Evolutionary conservation across 768 basidiomycete genomes (phyloP), one percentile per base, ranked within the genome.

Genomic region (Amanita phalloides): DNA sequence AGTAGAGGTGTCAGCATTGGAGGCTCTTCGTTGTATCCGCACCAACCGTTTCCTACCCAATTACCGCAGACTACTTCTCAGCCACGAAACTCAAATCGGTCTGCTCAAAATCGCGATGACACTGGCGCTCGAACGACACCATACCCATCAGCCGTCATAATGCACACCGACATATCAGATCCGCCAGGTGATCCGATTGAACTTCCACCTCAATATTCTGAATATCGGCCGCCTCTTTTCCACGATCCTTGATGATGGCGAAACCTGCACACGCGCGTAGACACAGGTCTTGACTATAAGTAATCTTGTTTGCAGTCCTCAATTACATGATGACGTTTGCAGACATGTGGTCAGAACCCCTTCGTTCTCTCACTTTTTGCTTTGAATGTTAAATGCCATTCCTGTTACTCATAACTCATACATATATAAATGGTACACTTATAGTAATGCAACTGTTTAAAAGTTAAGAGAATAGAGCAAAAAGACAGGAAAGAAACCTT

Each of bases 161-260:
- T 62, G n/a, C 65, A 66, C 25, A 61, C 59, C 7, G 65, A 66
- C 55, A 63, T 65, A 36, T 58, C 60, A 32, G 66, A 64, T 32
- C 28, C 53, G 8, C 45, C 48, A 23, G 57, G 57, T 14, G 41
- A 39, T 46, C 61, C 58, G 4, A 54, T 63, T 21, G 65, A 66
- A 35, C 44, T 64, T n/a, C 66, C 66, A 10, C 66, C 66, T 14
- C 60, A 61, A 50, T 68, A 68, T 33, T 62, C 63, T 25, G 66
- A 60, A 38, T 53, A 58, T 23, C 59, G 62, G 33, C 57, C 56
- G 14, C 62, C 62, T 32, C 61, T 64, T 37, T 65, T 28, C 47
- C 53, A 6, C 23, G 45, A 21, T 54, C 57, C 53, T 54, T 21
- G 20, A 39, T 45, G 25, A 26, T 26, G 3, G 30, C 11, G 9